Conservation (phyloP, 306 rosid genomes). For the Vigna nakashimae region DNA sequence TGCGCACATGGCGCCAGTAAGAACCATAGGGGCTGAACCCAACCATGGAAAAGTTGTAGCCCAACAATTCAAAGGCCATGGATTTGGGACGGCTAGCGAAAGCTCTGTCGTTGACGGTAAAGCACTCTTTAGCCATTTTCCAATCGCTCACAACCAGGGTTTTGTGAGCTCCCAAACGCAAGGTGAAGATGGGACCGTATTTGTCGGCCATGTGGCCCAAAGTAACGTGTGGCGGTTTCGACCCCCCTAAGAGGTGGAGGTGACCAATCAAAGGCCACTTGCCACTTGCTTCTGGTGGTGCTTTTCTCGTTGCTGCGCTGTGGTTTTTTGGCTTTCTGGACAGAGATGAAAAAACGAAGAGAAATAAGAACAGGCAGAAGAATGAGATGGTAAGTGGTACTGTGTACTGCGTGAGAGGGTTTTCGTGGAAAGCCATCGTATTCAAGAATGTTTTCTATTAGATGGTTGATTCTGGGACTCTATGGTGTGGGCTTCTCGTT, state of each 20-base stretch:
- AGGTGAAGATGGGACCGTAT: constrained; percentile 41
- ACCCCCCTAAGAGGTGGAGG: constrained; percentile 39
- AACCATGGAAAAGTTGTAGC: constrained; percentile 38
- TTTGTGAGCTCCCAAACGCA: constrained; percentile 33
- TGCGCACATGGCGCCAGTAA: constrained; percentile 57
- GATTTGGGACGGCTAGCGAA: constrained; percentile 48
- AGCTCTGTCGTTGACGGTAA: constrained; percentile 37
- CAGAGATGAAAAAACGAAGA: constrained; percentile 7
- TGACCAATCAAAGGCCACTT: constrained; percentile 57
- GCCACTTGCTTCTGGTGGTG: constrained; percentile 47
- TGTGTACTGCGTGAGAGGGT: background rate
- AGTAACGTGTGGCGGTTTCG: constrained; percentile 16
- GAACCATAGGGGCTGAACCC: constrained; percentile 49
- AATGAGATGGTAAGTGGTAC: background rate
- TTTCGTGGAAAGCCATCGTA: background rate
- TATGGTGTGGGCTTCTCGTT: background rate
- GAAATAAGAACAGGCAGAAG: background rate
- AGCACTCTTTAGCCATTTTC: constrained; percentile 53
- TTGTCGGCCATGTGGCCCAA: constrained; percentile 41
- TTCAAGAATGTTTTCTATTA: too few relatives aligned
- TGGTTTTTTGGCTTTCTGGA: background rate
- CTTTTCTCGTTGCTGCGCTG: background rate
- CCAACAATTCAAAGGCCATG: constrained; percentile 40
- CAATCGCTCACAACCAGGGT: constrained; percentile 36
- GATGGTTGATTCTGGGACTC: background rate